These are phyloP conservation scores for Coemansia umbellata DNA, from an alignment of 192 early-diverging fungal genomes.

Conservation along the genomic window DNA sequence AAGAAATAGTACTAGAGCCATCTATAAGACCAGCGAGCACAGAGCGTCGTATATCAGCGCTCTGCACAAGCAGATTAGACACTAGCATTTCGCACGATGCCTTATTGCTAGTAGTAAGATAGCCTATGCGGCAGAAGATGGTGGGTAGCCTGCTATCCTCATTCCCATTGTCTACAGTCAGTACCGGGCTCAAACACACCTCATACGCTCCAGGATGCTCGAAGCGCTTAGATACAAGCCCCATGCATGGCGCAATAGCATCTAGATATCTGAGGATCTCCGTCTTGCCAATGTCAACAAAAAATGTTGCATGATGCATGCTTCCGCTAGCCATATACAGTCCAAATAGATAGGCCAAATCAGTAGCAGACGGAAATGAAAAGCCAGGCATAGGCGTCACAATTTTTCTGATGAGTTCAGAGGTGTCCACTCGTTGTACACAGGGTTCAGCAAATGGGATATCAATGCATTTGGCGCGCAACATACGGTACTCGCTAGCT, in stretches of 20 bases:
- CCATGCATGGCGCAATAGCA: constrained; percentile 1
- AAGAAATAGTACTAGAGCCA: background rate
- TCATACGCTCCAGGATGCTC: background rate
- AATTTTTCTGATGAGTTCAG: background rate
- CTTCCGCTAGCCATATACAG: constrained; percentile 6
- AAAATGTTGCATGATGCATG: background rate
- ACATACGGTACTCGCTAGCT: constrained; percentile 8
- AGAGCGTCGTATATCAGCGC: constrained; percentile 1
- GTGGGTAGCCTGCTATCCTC: background rate
- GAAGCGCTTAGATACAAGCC: background rate
- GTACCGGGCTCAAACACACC: background rate
- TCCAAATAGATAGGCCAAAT: constrained; percentile 8
- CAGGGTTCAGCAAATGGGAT: background rate
- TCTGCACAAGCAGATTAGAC: background rate
- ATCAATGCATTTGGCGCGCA: constrained; percentile 7
- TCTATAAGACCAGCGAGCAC: constrained; percentile 9
- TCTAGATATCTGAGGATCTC: constrained; percentile 3
- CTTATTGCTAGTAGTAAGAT: background rate
- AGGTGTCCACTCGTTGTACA: background rate
- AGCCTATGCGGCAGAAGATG: constrained; percentile 1
- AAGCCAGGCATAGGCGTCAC: background rate
- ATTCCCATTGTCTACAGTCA: background rate
- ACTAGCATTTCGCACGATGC: background rate
- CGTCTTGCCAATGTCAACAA: background rate
- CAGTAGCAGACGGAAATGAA: background rate